Conservation (phyloP, 495 filamentous ascomycete genomes). For the Penicillium fimorum region DNA sequence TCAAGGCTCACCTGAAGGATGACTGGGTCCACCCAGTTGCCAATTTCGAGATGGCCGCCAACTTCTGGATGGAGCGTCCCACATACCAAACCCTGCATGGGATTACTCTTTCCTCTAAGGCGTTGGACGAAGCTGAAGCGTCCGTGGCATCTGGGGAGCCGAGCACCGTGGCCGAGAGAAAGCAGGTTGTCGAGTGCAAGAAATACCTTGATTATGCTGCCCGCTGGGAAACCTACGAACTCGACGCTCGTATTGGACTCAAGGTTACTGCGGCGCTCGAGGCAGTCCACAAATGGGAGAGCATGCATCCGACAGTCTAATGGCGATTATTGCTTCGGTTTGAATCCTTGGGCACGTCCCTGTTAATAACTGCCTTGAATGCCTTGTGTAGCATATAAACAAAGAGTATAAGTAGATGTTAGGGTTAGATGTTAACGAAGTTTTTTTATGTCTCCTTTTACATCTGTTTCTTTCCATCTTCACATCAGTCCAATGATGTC, state of each 20-base stretch:
- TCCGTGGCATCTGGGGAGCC: slow-evolving; percentile 4
- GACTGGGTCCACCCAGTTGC: slow-evolving; percentile 80
- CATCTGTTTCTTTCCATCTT: neutral
- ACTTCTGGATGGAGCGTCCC: slow-evolving; percentile 68
- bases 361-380: slow-evolving; percentile 9
- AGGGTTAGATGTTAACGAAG: slow-evolving; percentile 1
- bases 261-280: slow-evolving; percentile 78
- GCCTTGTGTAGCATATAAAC: slow-evolving; percentile 9
- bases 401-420: slow-evolving; percentile 10
- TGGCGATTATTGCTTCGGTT: neutral
- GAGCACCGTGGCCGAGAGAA: slow-evolving; percentile 35
- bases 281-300: slow-evolving; percentile 69
- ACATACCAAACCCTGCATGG: slow-evolving; percentile 36
- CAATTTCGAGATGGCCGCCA: slow-evolving; percentile 85
- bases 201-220: slow-evolving; percentile 74
- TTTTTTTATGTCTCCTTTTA: neutral
- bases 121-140: neutral
- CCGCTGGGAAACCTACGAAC: slow-evolving; percentile 79
- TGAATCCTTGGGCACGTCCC: neutral
- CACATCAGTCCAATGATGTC: neutral
- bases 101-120: slow-evolving; percentile 17
- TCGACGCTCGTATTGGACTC: slow-evolving; percentile 83
- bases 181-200: slow-evolving; percentile 63
- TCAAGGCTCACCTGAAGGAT: slow-evolving; percentile 74
- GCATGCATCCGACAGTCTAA: slow-evolving; percentile 24